A percentile compares a stretch with the other conserved stretches of the same genome.
Evolutionary conservation across 192 early-diverging fungal genomes (phyloP).

Genomic region (Borealophlyctis nickersoniae): DNA sequence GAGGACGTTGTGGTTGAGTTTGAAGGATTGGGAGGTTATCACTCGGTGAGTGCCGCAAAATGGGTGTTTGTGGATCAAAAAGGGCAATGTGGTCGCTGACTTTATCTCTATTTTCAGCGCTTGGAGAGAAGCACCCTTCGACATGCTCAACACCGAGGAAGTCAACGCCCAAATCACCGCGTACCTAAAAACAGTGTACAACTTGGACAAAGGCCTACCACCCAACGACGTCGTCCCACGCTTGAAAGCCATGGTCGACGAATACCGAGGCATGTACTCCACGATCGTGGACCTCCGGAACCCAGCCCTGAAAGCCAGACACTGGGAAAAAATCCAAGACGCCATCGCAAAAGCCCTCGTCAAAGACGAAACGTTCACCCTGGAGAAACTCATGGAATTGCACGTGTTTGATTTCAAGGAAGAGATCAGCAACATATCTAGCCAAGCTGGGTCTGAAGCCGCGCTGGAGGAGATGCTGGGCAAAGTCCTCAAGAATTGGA

Average conservation of each 20-base stretch:
- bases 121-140: conserved; percentile 50
- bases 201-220: conserved; percentile 62
- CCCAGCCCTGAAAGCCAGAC: conserved; percentile 54
- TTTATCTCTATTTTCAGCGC: conserved; percentile 15
- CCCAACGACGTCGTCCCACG: conserved; percentile 64
- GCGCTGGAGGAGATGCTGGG: conserved; percentile 60
- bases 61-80: neutral
- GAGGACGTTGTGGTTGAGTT: conserved; percentile 51
- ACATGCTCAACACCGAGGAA: conserved; percentile 55
- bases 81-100: neutral
- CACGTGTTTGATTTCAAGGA: conserved; percentile 60
- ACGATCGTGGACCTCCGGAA: conserved; percentile 65
- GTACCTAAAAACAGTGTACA: conserved; percentile 56
- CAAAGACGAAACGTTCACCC: conserved; percentile 53
- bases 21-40: conserved; percentile 55
- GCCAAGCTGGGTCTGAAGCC: conserved; percentile 57
- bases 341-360: conserved; percentile 48
- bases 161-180: conserved; percentile 49
- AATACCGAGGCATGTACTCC: conserved; percentile 50
- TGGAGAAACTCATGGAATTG: conserved; percentile 50
- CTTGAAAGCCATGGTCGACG: conserved; percentile 54
- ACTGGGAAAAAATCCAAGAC: conserved; percentile 65
- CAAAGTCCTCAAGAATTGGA: conserved; percentile 56
- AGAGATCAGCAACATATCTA: conserved; percentile 53
- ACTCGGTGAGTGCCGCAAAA: conserved; percentile 49